These are phyloP conservation scores for Metschnikowia sp. DNA, from an alignment of 805 yeast genomes.

Conservation along the genomic window DNA sequence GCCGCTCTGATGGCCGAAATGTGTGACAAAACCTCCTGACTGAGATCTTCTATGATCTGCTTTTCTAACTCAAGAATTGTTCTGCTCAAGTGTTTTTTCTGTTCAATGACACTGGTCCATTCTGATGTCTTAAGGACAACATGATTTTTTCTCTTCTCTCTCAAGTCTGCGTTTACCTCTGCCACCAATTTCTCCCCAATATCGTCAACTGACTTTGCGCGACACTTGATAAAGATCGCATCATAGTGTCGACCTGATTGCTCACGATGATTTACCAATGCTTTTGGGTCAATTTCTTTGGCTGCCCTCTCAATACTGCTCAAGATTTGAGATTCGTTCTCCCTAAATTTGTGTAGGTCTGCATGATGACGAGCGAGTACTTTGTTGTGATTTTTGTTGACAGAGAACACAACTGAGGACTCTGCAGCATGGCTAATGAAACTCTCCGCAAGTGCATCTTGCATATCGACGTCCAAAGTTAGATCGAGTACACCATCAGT, in stretches of 20 bases:
- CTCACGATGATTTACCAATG: constrained; percentile 26
- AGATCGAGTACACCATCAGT: no score
- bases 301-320: constrained; percentile 20
- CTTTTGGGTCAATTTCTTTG: constrained; percentile 26
- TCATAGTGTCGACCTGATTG: constrained; percentile 32
- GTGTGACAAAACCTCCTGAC: constrained; percentile 41
- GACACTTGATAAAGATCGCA: constrained; percentile 48
- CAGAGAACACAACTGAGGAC: constrained; percentile 21
- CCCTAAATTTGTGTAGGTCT: constrained; percentile 23
- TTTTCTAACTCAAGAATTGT: constrained; percentile 56
- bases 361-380: constrained; percentile 34
- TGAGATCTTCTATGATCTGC: constrained; percentile 47
- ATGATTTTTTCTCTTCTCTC: constrained; percentile 38
- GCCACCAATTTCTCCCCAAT: constrained; percentile 6
- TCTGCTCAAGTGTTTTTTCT: constrained; percentile 42
- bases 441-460: neutral
- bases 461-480: no score
- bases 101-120: constrained; percentile 55
- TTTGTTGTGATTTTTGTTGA: constrained; percentile 33
- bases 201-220: constrained; percentile 26
- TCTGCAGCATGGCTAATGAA: neutral
- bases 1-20: constrained; percentile 48
- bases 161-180: constrained; percentile 11
- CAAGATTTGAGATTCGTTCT: constrained; percentile 25
- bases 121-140: constrained; percentile 44